Evolutionary conservation across 2,329 filamentous ascomycete species (phyloP).

Genomic region (Pseudocercospora eumusae): DNA sequence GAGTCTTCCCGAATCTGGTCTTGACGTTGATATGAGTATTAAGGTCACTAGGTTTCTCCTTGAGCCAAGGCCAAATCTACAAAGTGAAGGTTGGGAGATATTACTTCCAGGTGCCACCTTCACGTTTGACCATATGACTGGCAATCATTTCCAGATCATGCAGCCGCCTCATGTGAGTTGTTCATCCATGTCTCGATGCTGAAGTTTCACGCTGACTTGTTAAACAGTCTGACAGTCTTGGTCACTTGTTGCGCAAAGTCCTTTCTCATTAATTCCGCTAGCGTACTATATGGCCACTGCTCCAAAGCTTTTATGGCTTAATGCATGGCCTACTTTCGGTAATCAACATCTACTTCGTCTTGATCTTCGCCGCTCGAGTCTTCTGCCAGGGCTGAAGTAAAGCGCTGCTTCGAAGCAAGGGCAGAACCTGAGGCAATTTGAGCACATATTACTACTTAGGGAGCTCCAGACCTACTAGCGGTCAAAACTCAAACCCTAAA

Average conservation of each 20-base stretch:
- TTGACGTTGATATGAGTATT: conserved; percentile 36
- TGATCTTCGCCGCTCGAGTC: not conserved
- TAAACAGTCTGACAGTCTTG: conserved; percentile 27
- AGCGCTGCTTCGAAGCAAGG: not conserved
- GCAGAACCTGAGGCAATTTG: not conserved
- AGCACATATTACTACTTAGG: not conserved
- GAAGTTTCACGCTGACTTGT: not conserved
- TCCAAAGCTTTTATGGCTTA: not conserved
- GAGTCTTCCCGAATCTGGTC: conserved; percentile 33
- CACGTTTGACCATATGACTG: conserved; percentile 37
- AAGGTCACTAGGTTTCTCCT: conserved; percentile 38
- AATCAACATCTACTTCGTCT: not conserved
- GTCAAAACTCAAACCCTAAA: too few relatives aligned
- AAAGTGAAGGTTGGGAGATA: conserved; percentile 37
- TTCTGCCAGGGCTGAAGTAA: not conserved
- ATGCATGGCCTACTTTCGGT: not conserved
- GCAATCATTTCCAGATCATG: conserved; percentile 39
- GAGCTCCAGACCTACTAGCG: too few relatives aligned
- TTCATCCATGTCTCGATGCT: not conserved
- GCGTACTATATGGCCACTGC: not conserved
- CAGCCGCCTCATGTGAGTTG: conserved; percentile 36
- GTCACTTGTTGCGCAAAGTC: conserved; percentile 16
- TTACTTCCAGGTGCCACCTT: conserved; percentile 35
- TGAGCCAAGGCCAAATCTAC: conserved; percentile 34
- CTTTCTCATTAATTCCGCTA: not conserved